Conservation (phyloP, 2,329 filamentous ascomycete species). For the Penicillium sp. region DNA sequence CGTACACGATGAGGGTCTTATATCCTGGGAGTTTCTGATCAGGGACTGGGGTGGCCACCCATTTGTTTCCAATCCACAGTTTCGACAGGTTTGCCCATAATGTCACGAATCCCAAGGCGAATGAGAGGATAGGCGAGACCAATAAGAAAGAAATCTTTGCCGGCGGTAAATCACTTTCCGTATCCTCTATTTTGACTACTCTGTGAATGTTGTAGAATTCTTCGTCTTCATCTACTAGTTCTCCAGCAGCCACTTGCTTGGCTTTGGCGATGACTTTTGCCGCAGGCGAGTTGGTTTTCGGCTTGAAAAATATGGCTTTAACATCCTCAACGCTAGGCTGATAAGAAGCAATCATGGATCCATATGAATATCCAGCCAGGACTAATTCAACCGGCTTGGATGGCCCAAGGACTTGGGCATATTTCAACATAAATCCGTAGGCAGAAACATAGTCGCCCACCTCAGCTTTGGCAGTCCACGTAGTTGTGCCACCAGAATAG, state of each 20-base stretch:
- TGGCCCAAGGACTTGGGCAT: slow-evolving; percentile 43
- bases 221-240: slow-evolving; percentile 14
- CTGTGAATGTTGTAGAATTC: not conserved
- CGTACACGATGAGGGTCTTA: slow-evolving; percentile 68
- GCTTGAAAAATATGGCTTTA: slow-evolving; percentile 55
- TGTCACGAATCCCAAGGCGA: slow-evolving; percentile 59
- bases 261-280: slow-evolving; percentile 70
- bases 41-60: slow-evolving; percentile 40
- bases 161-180: not conserved
- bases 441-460: slow-evolving; percentile 77
- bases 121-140: slow-evolving; percentile 60
- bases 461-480: slow-evolving; percentile 82
- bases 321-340: slow-evolving; percentile 60
- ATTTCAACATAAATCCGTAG: slow-evolving; percentile 73
- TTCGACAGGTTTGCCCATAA: slow-evolving; percentile 50
- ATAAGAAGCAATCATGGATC: slow-evolving; percentile 72
- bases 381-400: slow-evolving; percentile 34
- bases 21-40: slow-evolving; percentile 53
- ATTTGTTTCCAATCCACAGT: slow-evolving; percentile 26
- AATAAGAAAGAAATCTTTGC: slow-evolving; percentile 50
- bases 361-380: slow-evolving; percentile 84
- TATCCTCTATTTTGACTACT: slow-evolving; percentile 13
- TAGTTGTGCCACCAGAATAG: slow-evolving; percentile 70
- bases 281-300: slow-evolving; percentile 53
- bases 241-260: slow-evolving; percentile 60